Percentiles rank a stretch among this genome's conserved stretches.
phyloP scores from a whole-genome alignment of 2,329 filamentous ascomycete species.

The Colletotrichum scovillei region DNA sequence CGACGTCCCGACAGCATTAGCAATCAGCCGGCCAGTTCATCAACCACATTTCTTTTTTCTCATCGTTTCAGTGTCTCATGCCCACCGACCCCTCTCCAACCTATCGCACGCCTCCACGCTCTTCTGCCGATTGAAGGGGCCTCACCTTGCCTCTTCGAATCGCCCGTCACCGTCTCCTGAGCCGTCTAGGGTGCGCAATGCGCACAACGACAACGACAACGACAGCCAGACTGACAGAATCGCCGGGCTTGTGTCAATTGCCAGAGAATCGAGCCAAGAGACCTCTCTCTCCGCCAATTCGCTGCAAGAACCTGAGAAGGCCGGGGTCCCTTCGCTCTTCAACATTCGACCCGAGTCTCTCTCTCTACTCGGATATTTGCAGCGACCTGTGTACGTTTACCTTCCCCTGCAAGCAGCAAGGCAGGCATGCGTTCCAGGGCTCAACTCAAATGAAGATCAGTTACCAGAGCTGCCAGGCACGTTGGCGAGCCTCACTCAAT shows the following conservation, averaged over 20 bases:
- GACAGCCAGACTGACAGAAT: background rate
- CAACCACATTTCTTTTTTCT: background rate
- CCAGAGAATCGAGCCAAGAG: background rate
- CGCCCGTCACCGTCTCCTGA: background rate
- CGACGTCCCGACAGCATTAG: background rate
- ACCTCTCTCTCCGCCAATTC: background rate
- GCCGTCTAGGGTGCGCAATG: background rate
- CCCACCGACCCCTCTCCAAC: background rate
- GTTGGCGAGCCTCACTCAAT: conserved; percentile 7
- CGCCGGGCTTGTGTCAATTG: background rate
- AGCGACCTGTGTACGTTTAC: background rate
- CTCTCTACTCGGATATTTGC: background rate
- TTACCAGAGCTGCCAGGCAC: background rate
- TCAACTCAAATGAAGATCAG: conserved; percentile 17
- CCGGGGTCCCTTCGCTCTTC: background rate
- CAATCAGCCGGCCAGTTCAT: background rate
- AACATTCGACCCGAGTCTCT: background rate
- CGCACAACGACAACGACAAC: background rate
- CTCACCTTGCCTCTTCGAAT: background rate
- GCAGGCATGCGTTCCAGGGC: background rate
- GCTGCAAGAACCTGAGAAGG: background rate
- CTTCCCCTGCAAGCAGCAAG: background rate
- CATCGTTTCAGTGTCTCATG: background rate
- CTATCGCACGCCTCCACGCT: background rate
- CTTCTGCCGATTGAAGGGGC: background rate